Evolutionary conservation across 768 basidiomycete species (phyloP), one percentile per base, ranked within the genome.

Genomic region (Suillus subaureus): DNA sequence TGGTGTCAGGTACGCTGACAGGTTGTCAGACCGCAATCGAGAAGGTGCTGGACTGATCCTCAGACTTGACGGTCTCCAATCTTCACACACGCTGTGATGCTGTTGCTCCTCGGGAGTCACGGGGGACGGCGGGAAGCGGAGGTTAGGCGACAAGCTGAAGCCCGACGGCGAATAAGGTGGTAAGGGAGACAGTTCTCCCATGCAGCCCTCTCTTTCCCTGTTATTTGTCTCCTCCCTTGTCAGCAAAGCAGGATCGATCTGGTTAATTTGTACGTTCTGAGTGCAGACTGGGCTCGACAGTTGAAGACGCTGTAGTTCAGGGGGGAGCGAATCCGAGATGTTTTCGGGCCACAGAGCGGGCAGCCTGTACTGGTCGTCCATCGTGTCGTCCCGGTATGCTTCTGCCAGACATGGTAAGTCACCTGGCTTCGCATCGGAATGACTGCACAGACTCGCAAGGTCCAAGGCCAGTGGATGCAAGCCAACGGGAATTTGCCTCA

Each of bases 211-310:
- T 39, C 23, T 40, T 42, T 60, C 26, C 12, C 18, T 21, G 2
- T 12, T 6, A 0, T 0, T 28, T 21, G 68, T 57, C 23, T 75
- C 67, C 45, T 52, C 31, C 33, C 67, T 63, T 26, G 68, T 64
- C 51, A 78, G 69, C 39, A 78, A 18, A 15, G 56, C 37, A 35
- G 75, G 77, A 23, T 76, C 77, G 47, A 76, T 77, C 55, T 72
- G 72, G 35, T 72, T 54, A 12, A 62, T 55, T 16, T 62, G 31
- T 13, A 28, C 61, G 37, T 1, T 61, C 28, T 37, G 16, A 0
- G 33, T 26, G 45, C 7, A 28, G 40, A 67, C n/a, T 26, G 72
- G 67, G 0, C 68, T 70, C 4, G n/a, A 57, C 1, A 78, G 45
- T 9, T 68, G 70, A 13, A 77, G 37, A 2, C 68, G 72, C 52